Evolutionary conservation across 1,139 yeast species (phyloP).

Genomic region (Sugiyamaella neomexicana): DNA sequence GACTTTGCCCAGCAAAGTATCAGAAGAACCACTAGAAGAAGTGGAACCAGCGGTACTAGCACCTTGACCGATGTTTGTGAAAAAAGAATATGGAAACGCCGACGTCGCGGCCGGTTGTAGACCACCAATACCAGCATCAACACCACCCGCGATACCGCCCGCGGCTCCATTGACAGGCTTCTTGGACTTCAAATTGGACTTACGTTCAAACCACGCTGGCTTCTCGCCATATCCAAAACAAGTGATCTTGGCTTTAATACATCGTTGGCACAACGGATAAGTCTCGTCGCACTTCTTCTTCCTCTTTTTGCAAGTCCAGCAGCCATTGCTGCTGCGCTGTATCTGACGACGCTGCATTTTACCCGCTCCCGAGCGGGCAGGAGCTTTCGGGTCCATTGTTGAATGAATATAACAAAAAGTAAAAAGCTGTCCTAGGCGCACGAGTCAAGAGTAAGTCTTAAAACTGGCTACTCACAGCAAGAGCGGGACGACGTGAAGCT

Average conservation of each 20-base stretch:
- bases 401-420: neutral
- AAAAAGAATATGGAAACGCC: constrained; percentile 12
- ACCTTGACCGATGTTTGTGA: neutral
- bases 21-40: neutral
- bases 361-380: neutral
- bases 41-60: neutral
- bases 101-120: constrained; percentile 13
- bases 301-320: constrained; percentile 63
- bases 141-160: constrained; percentile 6
- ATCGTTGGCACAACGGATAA: constrained; percentile 48
- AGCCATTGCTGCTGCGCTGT: constrained; percentile 39
- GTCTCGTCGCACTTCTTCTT: constrained; percentile 83
- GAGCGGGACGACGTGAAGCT: neutral
- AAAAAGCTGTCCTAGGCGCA: neutral
- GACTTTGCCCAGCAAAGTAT: constrained; percentile 1
- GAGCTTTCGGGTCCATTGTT: constrained; percentile 1
- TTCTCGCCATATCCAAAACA: constrained; percentile 42
- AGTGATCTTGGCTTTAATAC: constrained; percentile 37
- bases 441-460: neutral
- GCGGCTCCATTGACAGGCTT: constrained; percentile 13
- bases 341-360: constrained; percentile 12
- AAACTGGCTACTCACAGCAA: neutral
- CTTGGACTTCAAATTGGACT: constrained; percentile 20
- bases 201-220: constrained; percentile 23
- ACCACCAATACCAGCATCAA: constrained; percentile 2